Percentiles rank a stretch among this genome's conserved stretches.
Evolutionary conservation across 2,329 filamentous ascomycete species (phyloP).

Genomic region (Aureobasidium sp.): DNA sequence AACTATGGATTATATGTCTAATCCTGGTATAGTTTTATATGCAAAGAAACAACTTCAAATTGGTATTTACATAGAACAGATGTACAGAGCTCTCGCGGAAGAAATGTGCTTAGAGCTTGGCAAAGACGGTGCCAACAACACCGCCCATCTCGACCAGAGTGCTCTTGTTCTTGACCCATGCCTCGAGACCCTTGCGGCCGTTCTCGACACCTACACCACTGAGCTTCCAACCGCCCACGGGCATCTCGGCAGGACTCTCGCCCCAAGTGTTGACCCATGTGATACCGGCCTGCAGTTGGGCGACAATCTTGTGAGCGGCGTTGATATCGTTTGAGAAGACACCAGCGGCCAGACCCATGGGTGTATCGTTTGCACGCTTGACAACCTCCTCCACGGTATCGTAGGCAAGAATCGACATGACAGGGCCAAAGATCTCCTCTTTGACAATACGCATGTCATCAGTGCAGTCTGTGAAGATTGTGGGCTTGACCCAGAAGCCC

Average conservation of each 20-base stretch:
- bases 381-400: conserved; percentile 63
- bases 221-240: conserved; percentile 86
- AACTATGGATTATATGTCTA: no score
- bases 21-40: neutral
- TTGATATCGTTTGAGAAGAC: conserved; percentile 75
- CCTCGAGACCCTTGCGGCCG: conserved; percentile 67
- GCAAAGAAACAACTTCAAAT: neutral
- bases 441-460: conserved; percentile 72
- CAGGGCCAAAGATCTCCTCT: conserved; percentile 86
- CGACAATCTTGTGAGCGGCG: conserved; percentile 63
- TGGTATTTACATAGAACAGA: neutral
- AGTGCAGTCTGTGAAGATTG: conserved; percentile 78
- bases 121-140: conserved; percentile 63
- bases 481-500: conserved; percentile 81
- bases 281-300: conserved; percentile 71
- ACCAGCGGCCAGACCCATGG: conserved; percentile 73
- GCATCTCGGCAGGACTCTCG: conserved; percentile 88
- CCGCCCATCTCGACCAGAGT: conserved; percentile 78
- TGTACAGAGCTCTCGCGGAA: neutral
- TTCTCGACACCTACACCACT: conserved; percentile 86
- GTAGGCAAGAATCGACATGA: conserved; percentile 75
- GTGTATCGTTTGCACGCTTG: conserved; percentile 65
- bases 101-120: conserved; percentile 42
- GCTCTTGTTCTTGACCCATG: conserved; percentile 82
- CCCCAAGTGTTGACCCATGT: conserved; percentile 94